These are phyloP conservation scores for Nasturtium officinale DNA, from an alignment of 345 rosid genomes.

Conservation along the genomic window DNA sequence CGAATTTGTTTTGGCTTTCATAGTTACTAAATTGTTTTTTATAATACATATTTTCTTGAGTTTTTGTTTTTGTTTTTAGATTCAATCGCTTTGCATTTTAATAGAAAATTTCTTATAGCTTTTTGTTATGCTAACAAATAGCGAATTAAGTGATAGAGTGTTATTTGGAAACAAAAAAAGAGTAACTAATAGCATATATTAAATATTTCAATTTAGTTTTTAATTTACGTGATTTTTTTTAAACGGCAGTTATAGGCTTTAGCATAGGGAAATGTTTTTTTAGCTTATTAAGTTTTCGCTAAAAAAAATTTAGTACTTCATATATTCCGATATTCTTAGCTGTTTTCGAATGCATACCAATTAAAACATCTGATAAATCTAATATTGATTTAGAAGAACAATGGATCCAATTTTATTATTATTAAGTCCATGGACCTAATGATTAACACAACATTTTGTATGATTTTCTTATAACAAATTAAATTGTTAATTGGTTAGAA, in stretches of 20 bases:
- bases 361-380: not conserved
- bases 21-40: not conserved
- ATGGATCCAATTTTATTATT: not conserved
- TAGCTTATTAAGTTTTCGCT: not conserved
- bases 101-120: not conserved
- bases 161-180: not conserved
- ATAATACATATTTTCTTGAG: not conserved
- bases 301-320: not conserved
- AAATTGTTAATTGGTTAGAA: constrained; percentile 33
- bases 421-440: constrained; percentile 17
- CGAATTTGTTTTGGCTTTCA: not conserved
- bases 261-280: too few relatives aligned
- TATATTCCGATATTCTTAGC: not conserved
- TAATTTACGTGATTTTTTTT: too few relatives aligned
- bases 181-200: not conserved
- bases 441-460: constrained; percentile 22
- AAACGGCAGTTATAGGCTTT: not conserved
- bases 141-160: not conserved
- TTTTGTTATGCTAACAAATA: not conserved
- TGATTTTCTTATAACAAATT: constrained; percentile 3
- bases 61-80: too few relatives aligned
- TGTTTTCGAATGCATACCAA: not conserved
- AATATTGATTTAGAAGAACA: not conserved
- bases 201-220: not conserved
- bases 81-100: not conserved